Evolutionary conservation across 495 filamentous ascomycete species (phyloP).

Genomic region (Podospora comata): DNA sequence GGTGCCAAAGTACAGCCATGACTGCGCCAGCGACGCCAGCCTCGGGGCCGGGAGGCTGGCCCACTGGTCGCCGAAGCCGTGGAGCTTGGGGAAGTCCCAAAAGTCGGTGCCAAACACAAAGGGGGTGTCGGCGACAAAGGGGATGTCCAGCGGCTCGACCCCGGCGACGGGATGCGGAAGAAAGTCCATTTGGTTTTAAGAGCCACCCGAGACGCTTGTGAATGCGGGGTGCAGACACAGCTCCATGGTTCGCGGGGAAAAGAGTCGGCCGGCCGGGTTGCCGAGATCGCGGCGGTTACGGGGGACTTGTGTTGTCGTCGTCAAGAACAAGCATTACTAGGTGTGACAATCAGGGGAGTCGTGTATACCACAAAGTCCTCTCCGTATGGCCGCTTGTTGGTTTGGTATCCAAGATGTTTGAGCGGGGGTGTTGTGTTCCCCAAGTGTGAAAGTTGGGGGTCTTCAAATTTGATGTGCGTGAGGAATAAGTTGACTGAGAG

Average conservation of each 20-base stretch:
- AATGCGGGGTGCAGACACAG: slow-evolving; percentile 16
- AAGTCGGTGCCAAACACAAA: slow-evolving; percentile 25
- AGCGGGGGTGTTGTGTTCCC: too few species aligned
- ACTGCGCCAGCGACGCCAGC: slow-evolving; percentile 26
- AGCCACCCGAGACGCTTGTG: slow-evolving; percentile 11
- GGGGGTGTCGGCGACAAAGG: slow-evolving; percentile 28
- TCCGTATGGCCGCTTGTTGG: neutral
- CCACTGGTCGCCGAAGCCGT: slow-evolving; percentile 30
- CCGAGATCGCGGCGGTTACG: neutral
- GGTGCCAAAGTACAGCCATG: slow-evolving; percentile 30
- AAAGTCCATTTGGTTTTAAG: slow-evolving; percentile 24
- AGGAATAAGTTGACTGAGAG: neutral
- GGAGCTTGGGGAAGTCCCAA: slow-evolving; percentile 27
- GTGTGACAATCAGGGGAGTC: neutral
- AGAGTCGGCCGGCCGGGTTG: neutral
- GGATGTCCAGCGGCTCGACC: slow-evolving; percentile 25
- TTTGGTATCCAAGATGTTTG: neutral
- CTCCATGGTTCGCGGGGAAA: slow-evolving; percentile 18
- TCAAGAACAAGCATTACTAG: neutral
- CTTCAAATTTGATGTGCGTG: too few species aligned
- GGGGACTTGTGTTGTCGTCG: neutral
- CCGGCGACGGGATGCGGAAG: slow-evolving; percentile 25
- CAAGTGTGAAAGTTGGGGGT: too few species aligned
- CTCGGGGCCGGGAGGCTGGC: slow-evolving; percentile 24
- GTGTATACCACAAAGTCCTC: too few species aligned